phyloP scores from a whole-genome alignment of 192 early-diverging fungal species.

The Entomortierella lignicola region DNA sequence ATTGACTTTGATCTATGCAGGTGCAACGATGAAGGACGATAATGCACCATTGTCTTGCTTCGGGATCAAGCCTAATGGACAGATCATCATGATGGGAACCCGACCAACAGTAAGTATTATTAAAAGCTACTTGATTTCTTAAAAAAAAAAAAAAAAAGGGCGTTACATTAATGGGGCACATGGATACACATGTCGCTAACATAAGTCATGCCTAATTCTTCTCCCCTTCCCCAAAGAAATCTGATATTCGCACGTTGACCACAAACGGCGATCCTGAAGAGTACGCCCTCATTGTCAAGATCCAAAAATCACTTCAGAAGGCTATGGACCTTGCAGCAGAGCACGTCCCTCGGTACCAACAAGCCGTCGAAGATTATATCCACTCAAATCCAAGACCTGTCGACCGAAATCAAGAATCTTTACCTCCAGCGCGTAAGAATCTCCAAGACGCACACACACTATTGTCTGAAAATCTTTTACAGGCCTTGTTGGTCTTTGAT shows the following conservation, averaged over 20 bases:
- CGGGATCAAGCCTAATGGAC: conserved; percentile 79
- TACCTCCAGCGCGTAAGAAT: conserved; percentile 40
- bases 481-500: conserved; percentile 81
- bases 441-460: conserved; percentile 71
- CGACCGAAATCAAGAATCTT: conserved; percentile 41
- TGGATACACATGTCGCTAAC: neutral
- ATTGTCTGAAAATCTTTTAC: conserved; percentile 80
- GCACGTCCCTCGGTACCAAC: conserved; percentile 28
- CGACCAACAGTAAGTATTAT: conserved; percentile 64
- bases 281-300: conserved; percentile 56
- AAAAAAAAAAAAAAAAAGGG: too few relatives aligned
- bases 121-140: too few relatives aligned
- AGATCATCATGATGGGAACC: conserved; percentile 82
- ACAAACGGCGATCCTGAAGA: conserved; percentile 65
- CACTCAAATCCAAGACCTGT: conserved; percentile 14
- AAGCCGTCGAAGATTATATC: conserved; percentile 34
- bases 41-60: conserved; percentile 72
- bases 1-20: conserved; percentile 46
- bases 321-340: conserved; percentile 29
- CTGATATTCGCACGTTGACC: conserved; percentile 46
- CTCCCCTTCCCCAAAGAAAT: conserved; percentile 35
- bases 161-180: neutral
- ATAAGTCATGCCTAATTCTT: conserved; percentile 1
- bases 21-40: conserved; percentile 82
- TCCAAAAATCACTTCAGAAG: conserved; percentile 55